Evolutionary conservation across 1,139 yeast genomes (phyloP), one percentile per base, ranked within the genome.

Genomic region (Candida sojae): DNA sequence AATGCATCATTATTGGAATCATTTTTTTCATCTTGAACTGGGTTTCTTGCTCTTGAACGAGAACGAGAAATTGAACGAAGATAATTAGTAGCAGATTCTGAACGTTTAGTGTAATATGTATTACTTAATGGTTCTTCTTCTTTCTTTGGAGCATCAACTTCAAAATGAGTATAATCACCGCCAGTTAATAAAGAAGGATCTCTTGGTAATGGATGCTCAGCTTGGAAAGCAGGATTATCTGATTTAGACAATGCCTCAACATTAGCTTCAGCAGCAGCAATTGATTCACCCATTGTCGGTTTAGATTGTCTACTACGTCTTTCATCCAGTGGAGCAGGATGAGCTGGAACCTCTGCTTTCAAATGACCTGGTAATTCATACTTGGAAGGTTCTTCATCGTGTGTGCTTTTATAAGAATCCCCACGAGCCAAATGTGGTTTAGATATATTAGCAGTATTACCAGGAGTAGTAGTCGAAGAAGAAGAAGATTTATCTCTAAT

Each of bases 381-480:
- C 50, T 68, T 65, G 12, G 70, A 56, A 31, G 80, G 80, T 43
- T 71, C 71, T 12, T 68, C 74, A 25, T 55, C 59, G 47, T 69
- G 71, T 33, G 75, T 70, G 58, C 75, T 77, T 57, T 81, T 83
- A 60, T 82, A 83, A 1, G 86, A 80, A 55, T 83, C 88, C 42
- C 88, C 88, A 52, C 85, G 73, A 7, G 88, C 88, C 59, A 83
- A 71, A 61, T 83, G 86, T 3, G 87, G 85, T 55, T 64, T 71
- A 9, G 49, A 44, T 17, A 46, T 34, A 23, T 34, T 40, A 2
- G 42, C 35, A 8, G 48, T 21, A 12, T 58, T 53, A 4, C 67
- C 59, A 4, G 74, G 59, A 4, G 74, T 59, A 34, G 71, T 60
- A 3, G 77, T 64, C 40, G 61, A 47, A 7, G 70, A 61, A 3